These are phyloP conservation scores for Triangularia setosa DNA, from an alignment of 2,329 filamentous ascomycete species.

Conservation along the genomic window DNA sequence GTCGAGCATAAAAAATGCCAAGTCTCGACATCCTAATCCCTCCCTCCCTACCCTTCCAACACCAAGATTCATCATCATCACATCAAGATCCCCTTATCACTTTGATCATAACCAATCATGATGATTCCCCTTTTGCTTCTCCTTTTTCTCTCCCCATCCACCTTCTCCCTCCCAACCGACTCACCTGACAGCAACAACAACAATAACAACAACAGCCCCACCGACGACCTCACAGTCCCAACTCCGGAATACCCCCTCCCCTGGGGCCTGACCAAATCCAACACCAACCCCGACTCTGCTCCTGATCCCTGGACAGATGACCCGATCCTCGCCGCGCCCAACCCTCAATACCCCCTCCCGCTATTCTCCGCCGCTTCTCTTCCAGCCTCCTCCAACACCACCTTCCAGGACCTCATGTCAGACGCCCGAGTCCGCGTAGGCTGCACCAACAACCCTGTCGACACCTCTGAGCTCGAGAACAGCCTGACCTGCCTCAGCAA, in stretches of 20 bases:
- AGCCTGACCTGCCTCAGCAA: background rate
- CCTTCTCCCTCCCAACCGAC: background rate
- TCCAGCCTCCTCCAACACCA: background rate
- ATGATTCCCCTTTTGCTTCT: background rate
- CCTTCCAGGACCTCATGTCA: background rate
- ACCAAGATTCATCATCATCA: background rate
- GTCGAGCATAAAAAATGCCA: background rate
- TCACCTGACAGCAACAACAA: background rate
- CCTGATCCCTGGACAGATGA: background rate
- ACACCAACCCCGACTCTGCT: background rate
- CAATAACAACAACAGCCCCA: too few relatives aligned
- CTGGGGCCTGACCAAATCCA: background rate
- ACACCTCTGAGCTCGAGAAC: background rate
- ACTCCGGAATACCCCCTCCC: background rate
- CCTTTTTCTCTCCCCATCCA: background rate
- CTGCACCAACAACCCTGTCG: background rate
- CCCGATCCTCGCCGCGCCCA: background rate
- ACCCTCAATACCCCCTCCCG: background rate
- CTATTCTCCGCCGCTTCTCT: background rate
- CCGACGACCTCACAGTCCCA: background rate
- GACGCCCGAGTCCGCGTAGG: background rate
- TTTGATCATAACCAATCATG: background rate
- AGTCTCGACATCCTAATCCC: background rate
- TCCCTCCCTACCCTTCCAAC: background rate
- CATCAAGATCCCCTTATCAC: background rate